Evolutionary conservation across 169 alveolate genomes (phyloP).

Genomic region (Fabrea salina): DNA sequence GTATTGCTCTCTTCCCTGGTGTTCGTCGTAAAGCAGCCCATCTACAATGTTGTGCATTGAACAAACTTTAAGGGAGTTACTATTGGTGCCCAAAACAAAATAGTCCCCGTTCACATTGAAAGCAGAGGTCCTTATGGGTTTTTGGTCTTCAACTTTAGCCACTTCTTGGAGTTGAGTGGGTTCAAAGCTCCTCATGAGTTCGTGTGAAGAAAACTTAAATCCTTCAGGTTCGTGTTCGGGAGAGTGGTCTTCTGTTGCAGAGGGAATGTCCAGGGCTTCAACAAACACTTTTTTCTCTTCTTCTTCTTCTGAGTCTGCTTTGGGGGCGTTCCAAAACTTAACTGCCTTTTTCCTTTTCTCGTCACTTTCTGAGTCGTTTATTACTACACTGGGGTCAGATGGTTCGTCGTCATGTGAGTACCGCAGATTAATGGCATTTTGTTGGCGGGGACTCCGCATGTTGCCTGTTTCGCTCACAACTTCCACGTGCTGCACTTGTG

Average conservation of each 20-base stretch:
- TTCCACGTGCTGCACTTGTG: not conserved
- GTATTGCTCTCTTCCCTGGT: not conserved
- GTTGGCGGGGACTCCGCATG: not conserved
- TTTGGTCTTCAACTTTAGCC: constrained; percentile 55
- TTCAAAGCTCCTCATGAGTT: not conserved
- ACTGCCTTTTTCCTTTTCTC: not conserved
- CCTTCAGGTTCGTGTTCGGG: not conserved
- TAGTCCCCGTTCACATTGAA: constrained; percentile 74
- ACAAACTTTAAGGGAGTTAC: constrained; percentile 70
- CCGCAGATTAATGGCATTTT: not conserved
- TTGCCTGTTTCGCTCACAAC: not conserved
- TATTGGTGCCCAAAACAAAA: constrained; percentile 82
- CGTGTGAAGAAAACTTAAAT: not conserved
- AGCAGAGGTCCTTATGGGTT: constrained; percentile 79
- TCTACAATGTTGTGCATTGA: constrained; percentile 38
- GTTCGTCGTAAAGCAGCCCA: not conserved
- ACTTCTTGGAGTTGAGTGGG: not conserved
- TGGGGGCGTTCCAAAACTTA: not conserved
- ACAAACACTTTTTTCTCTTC: not conserved
- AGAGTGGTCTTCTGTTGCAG: not conserved
- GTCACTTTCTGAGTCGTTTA: not conserved
- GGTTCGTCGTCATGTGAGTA: not conserved
- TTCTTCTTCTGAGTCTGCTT: not conserved
- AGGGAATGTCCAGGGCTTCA: not conserved
- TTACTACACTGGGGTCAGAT: not conserved